Base-by-base conservation (phyloP, 179 eudicot species). In the Beta lomatogona region DNA sequence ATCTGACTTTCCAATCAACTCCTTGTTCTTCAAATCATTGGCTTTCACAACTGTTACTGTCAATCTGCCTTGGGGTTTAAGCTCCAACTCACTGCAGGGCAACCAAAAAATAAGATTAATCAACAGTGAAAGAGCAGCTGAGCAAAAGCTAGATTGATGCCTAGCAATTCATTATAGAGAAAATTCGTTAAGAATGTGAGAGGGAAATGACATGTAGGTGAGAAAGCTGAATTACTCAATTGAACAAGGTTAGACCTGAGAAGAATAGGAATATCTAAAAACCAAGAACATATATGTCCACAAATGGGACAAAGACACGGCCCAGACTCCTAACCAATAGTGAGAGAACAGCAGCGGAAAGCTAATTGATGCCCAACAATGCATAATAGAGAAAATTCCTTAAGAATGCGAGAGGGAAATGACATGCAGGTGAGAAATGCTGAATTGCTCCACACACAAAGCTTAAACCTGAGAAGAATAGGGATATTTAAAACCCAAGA, bases 1-100 rank as follows among this genome's bases (percentile, higher is more conserved):
- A 90, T 95, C 98, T 64, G 98, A 95, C 83, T 95, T 95, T 81
- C 98, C 98, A 81, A 95, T 90, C 88, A 92, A 69, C 82, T 95
- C 98, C 89, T 76, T 89, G 89, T 95, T 95, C 89, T 95, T 95
- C 88, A 95, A 84, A 75, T 88, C 90, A 83, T 84, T 93, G 84
- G 97, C 98, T 89, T 78, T 89, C 85, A 93, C 89, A 48, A 93
- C 86, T 80, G 97, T 93, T 67, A 95, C 87, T n/a, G 90, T 89
- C 83, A 95, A 85, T 82, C 83, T 88, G 59, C 98, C 98, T 78
- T 92, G 97, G 44, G 98, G 98, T 90, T 90, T 95, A 79, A 95
- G 98, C 93, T 95, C 98, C 89, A 95, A 89, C 4, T 95, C 98
- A 82, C 98, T 95, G 92, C 86, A 90, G 70, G 22, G 57, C 60